Evolutionary conservation across 2,329 filamentous ascomycete species (phyloP).

Genomic region (Fusarium luffae): DNA sequence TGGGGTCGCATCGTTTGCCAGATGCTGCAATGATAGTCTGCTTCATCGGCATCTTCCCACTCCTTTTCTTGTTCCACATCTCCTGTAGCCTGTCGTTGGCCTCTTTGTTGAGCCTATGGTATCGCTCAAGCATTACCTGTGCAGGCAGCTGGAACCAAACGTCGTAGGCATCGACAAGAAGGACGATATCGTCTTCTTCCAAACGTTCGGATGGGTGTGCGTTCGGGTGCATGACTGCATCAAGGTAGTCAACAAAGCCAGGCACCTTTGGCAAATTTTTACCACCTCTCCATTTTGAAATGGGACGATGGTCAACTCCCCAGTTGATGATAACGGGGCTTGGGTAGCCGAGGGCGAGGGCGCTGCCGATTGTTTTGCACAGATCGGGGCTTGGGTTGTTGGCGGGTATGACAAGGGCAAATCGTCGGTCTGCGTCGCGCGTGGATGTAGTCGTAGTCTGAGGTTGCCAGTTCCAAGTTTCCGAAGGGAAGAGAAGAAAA

Average conservation of each 20-base stretch:
- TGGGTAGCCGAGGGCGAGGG: conserved; percentile 12
- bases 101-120: conserved; percentile 16
- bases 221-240: conserved; percentile 8
- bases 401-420: conserved; percentile 13
- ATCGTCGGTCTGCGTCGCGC: conserved; percentile 1
- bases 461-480: not conserved
- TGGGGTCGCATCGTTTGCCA: not conserved
- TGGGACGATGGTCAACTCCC: not conserved
- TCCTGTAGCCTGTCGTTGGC: conserved; percentile 15
- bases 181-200: conserved; percentile 6
- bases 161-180: conserved; percentile 8
- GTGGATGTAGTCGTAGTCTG: no score
- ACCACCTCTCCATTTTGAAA: not conserved
- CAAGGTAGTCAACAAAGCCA: conserved; percentile 11
- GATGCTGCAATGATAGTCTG: conserved; percentile 12
- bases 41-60: conserved; percentile 8
- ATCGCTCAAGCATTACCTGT: conserved; percentile 16
- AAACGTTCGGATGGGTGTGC: conserved; percentile 7
- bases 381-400: conserved; percentile 4
- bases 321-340: conserved; percentile 18
- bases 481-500: not conserved
- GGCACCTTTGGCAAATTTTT: conserved; percentile 8
- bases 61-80: not conserved
- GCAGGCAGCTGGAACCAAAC: conserved; percentile 21
- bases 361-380: conserved; percentile 9